Conservation (phyloP, 1,284 basidiomycete species). For the Papiliotrema terrestris region DNA sequence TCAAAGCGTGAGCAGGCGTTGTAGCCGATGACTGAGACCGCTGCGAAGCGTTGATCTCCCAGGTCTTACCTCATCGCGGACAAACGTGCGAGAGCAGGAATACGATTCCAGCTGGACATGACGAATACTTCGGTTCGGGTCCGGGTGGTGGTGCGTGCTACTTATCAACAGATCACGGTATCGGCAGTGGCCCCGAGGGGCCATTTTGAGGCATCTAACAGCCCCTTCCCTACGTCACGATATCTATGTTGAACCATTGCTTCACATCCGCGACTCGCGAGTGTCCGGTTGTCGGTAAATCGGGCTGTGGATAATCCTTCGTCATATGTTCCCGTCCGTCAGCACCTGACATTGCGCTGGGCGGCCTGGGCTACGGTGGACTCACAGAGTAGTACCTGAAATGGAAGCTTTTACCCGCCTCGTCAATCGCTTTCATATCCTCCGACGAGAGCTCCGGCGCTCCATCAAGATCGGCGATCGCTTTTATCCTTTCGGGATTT, state of each 20-base stretch:
- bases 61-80: too few species aligned
- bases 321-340: constrained; percentile 1
- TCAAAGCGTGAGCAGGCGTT: too few species aligned
- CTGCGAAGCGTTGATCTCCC: too few species aligned
- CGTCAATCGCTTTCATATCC: constrained; percentile 5
- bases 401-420: constrained; percentile 1
- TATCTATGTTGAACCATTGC: not conserved
- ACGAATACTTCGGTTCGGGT: too few species aligned
- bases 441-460: constrained; percentile 31
- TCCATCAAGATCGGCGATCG: constrained; percentile 57
- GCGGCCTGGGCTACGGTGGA: not conserved
- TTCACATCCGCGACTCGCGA: not conserved
- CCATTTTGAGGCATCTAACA: too few species aligned
- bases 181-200: too few species aligned
- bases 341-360: not conserved
- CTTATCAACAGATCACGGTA: too few species aligned
- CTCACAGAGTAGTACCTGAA: not conserved
- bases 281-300: not conserved
- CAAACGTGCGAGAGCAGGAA: too few species aligned
- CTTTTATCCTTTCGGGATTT: constrained; percentile 62
- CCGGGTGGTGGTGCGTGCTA: too few species aligned
- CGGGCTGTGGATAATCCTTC: not conserved
- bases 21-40: too few species aligned
- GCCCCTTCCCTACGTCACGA: not conserved
- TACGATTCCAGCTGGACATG: too few species aligned